Evolutionary conservation across 2,329 filamentous ascomycete species (phyloP), one percentile per base, ranked within the genome.

Genomic region (Periconia sp.): DNA sequence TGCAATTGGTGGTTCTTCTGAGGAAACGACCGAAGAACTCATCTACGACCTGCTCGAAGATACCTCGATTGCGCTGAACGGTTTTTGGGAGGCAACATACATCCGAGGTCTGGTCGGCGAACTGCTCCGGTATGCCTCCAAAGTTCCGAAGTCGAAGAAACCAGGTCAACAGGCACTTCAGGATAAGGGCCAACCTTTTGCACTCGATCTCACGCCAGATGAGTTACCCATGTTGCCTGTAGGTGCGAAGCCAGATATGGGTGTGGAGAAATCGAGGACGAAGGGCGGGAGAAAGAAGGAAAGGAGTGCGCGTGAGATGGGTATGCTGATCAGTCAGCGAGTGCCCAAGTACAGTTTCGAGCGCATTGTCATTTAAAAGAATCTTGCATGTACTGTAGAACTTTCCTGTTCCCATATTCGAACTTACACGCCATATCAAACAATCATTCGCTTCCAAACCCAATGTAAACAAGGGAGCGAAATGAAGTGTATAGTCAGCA

Each of bases 331-430:
- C 68, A 91, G 89, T 69, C 89, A 90, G 76, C 87, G 87, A 70
- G 88, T 92, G 57, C 89, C 89, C 52, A 85, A 87, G 61, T 96
- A 97, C 76, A 91, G 89, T 45, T 82, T 93, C 60, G 91, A 96
- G 77, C 85, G 85, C 74, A 86, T 96, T 53, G 61, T 65, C 15
- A 57, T 71, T 47, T 70, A 60, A 47, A 48, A 57, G n/a, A 27
- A 27, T 27, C 3, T 27, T 8, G 5, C 23, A 27, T 27, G 23
- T 27, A 27, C 23, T 8, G 23, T 27, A 27, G 14, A 46, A 62
- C 40, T 62, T 45, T 27, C 23, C 23, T 3, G 23, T 27, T 27
- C 23, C 8, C 23, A 27, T 3, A 27, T 27, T 27, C 8, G 23
- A 27, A 27, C 8, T 5, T 5, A 27, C 23, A 27, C 3, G 8